A percentile compares a stretch with the other conserved stretches of the same genome.
These are phyloP conservation scores for Penicillium egyptiacum DNA, from an alignment of 495 filamentous ascomycete genomes.

Conservation along the genomic window DNA sequence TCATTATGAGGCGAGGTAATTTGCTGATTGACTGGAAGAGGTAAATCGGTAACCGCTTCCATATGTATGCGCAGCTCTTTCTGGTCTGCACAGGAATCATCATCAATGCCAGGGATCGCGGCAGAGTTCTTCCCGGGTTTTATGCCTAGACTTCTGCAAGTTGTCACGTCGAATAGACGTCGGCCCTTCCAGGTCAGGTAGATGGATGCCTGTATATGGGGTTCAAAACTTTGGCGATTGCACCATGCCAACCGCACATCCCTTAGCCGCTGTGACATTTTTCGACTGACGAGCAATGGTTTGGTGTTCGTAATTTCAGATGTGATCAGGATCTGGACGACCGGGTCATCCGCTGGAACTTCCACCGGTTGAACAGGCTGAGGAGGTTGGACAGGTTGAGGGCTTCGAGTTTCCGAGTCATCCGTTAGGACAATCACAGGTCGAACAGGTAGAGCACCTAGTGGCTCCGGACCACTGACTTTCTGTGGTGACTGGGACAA, in stretches of 20 bases:
- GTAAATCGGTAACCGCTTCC: conserved; percentile 68
- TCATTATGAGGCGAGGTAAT: conserved; percentile 3
- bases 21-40: conserved; percentile 25
- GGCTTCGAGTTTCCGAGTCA: neutral
- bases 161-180: conserved; percentile 70
- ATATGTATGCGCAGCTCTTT: conserved; percentile 53
- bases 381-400: conserved; percentile 1
- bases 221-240: conserved; percentile 53
- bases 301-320: conserved; percentile 62
- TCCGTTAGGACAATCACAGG: neutral
- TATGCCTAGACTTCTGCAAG: conserved; percentile 65
- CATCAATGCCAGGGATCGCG: conserved; percentile 31
- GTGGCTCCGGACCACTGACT: neutral
- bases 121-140: conserved; percentile 33
- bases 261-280: conserved; percentile 61
- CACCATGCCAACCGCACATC: conserved; percentile 71
- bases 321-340: conserved; percentile 71
- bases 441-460: neutral
- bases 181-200: conserved; percentile 79
- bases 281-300: conserved; percentile 65
- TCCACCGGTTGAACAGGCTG: neutral
- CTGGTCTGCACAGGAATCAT: conserved; percentile 29
- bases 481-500: neutral
- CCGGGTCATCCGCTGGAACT: conserved; percentile 31
- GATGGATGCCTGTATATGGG: conserved; percentile 49